Evolutionary conservation across 192 early-diverging fungal genomes (phyloP).

Genomic region (Entophlyctis helioformis): DNA sequence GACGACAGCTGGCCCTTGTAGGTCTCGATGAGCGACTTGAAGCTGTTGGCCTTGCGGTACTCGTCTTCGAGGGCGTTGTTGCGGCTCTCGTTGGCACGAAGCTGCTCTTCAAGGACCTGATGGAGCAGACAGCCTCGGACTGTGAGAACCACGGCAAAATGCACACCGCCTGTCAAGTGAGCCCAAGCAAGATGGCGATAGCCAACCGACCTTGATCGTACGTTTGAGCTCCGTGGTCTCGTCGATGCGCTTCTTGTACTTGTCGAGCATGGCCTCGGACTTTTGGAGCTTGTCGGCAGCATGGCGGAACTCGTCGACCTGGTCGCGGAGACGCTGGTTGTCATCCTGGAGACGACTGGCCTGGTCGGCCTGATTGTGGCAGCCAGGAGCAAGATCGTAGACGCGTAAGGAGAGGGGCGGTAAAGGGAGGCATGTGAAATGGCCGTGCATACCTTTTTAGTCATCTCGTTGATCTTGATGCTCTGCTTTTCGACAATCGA

Average conservation of each 20-base stretch:
- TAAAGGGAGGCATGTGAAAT: neutral
- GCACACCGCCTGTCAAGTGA: neutral
- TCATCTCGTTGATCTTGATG: slow-evolving; percentile 53
- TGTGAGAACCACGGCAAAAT: too few relatives aligned
- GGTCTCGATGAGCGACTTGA: slow-evolving; percentile 73
- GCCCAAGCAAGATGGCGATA: neutral
- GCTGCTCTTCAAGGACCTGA: too few relatives aligned
- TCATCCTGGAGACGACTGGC: slow-evolving; percentile 43
- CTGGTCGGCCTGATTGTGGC: slow-evolving; percentile 28
- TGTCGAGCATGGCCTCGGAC: slow-evolving; percentile 88
- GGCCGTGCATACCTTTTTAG: slow-evolving; percentile 18
- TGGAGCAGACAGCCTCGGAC: too few relatives aligned
- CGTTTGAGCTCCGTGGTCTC: slow-evolving; percentile 69
- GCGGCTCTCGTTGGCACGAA: too few relatives aligned
- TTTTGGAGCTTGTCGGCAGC: slow-evolving; percentile 86
- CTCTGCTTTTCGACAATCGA: slow-evolving; percentile 43
- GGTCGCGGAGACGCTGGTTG: slow-evolving; percentile 62
- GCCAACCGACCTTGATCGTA: slow-evolving; percentile 46
- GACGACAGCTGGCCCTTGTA: slow-evolving; percentile 71
- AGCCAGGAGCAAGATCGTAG: neutral
- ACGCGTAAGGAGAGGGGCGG: neutral
- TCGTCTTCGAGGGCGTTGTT: slow-evolving; percentile 74
- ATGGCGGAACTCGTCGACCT: slow-evolving; percentile 84
- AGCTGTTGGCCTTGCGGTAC: slow-evolving; percentile 64
- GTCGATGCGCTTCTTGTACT: slow-evolving; percentile 92